Base-by-base conservation (phyloP, 2,329 filamentous ascomycete species). In the Sclerotinia spermophila region DNA sequence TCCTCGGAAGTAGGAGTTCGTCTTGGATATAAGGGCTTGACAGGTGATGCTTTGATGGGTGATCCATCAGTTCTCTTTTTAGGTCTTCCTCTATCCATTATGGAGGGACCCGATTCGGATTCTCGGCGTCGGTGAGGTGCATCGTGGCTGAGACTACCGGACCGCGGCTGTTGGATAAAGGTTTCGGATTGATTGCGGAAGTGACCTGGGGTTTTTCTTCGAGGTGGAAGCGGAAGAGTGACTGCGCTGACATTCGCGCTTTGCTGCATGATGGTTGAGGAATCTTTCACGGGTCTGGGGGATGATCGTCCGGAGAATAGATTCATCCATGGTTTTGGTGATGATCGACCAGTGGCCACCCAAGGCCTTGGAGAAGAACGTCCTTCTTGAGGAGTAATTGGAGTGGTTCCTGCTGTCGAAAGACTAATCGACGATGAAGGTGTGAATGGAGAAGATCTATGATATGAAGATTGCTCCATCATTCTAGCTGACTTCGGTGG, bases 41-140 rank as follows among this genome's bases (percentile, higher is more conserved):
- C 70, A 24, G 30, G 24, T 5, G 72, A 83, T 85, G 74, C 81
- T 81, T 76, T 76, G 35, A 75, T 70, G 15, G 75, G 73, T 30
- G 71, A 81, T 24, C 79, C 78, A 35, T 87, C 85, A 19, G 77
- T 77, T 68, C 86, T 82, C 79, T 87, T 89, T 71, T 85, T 84
- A 0, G 87, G 86, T n/a, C 88, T 83, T 7, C 87, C 88, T 58
- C 88, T 82, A 71, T 90, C 87, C 84, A 88, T 87, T 60, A 88
- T 86, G 71, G 83, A 85, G 1, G 85, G 83, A 72, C 82, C 83
- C 0, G 85, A 83, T 69, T 90, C 88, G 1, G 88, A 90, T 65
- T 84, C 83, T 30, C 84, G 83, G 64, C 87, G 82, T 67, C 83
- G 82, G 75, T 89, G 87, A 5, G 81, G 77, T 3, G 76, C 56